These are phyloP conservation scores for Mentha longifolia DNA, from an alignment of 257 asterid genomes.

Conservation along the genomic window DNA sequence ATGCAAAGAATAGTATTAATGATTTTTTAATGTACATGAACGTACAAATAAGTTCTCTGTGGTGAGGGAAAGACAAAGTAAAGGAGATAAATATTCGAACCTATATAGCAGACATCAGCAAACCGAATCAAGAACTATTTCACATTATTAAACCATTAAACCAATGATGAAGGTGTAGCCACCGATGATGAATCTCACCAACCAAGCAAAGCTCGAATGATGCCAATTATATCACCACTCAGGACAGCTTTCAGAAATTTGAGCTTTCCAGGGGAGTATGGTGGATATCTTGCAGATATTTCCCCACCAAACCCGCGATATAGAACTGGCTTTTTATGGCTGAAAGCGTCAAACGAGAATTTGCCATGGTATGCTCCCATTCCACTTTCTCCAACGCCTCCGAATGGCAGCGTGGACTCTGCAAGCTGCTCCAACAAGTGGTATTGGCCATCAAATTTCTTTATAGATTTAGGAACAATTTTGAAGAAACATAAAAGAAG, in stretches of 20 bases:
- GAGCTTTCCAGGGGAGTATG: conserved; percentile 67
- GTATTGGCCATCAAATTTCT: conserved; percentile 3
- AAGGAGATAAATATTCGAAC: conserved; percentile 11
- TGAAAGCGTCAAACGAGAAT: conserved; percentile 83
- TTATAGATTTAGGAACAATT: neutral
- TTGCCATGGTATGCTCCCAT: conserved; percentile 94
- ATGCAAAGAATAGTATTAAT: neutral
- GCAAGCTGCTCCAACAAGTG: conserved; percentile 56
- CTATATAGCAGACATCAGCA: conserved; percentile 11
- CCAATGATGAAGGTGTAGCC: conserved; percentile 21
- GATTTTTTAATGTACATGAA: neutral
- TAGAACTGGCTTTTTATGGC: conserved; percentile 90
- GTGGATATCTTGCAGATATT: conserved; percentile 80
- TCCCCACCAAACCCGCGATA: conserved; percentile 71
- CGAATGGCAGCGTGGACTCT: conserved; percentile 68
- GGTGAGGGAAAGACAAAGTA: conserved; percentile 15
- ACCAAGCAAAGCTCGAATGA: conserved; percentile 73
- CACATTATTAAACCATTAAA: conserved; percentile 6
- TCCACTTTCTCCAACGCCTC: conserved; percentile 97
- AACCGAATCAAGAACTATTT: neutral
- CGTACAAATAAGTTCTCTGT: conserved; percentile 18
- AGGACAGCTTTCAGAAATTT: conserved; percentile 63
- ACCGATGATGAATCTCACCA: conserved; percentile 40
- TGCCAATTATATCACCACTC: conserved; percentile 56
- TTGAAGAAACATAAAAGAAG: neutral